A percentile compares a stretch with the other conserved stretches of the same genome.
Conservation (phyloP, 495 filamentous ascomycete species). For the Lasiosphaeria hispida region DNA sequence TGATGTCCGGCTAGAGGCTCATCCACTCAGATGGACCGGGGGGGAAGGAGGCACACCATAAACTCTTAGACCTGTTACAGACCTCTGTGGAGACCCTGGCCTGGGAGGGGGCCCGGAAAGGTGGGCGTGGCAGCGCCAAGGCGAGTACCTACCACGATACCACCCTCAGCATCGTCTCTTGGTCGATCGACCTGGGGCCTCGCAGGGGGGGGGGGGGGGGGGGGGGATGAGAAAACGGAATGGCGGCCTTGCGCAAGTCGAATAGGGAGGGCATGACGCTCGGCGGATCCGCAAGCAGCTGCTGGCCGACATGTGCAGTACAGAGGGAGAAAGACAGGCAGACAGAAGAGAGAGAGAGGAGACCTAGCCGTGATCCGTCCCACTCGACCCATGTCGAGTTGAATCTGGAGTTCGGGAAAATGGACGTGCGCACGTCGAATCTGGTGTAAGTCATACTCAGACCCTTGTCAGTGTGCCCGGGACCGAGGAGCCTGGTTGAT, state of each 20-base stretch:
- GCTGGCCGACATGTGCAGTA: not conserved
- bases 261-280: conserved; percentile 9
- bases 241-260: not conserved
- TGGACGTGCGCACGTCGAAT: conserved; percentile 61
- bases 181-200: not conserved
- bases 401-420: conserved; percentile 28
- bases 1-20: conserved; percentile 34
- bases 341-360: conserved; percentile 1
- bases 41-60: conserved; percentile 28
- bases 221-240: not conserved
- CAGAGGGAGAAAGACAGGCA: not conserved
- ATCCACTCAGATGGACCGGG: conserved; percentile 34
- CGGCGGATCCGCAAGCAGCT: conserved; percentile 16
- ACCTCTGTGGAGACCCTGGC: conserved; percentile 32
- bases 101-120: conserved; percentile 23
- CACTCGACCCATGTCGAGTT: conserved; percentile 18
- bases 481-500: conserved; percentile 26
- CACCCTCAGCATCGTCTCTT: not conserved
- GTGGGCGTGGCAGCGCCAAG: conserved; percentile 21
- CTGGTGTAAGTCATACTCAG: conserved; percentile 40
- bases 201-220: not conserved
- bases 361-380: conserved; percentile 17
- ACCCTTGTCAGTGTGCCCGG: conserved; percentile 20
- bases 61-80: conserved; percentile 39
- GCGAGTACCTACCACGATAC: conserved; percentile 6